A percentile compares a stretch with the other conserved stretches of the same genome.
These are phyloP conservation scores for Thermothielavioides terrestris DNA, from an alignment of 495 filamentous ascomycete genomes.

Conservation along the genomic window DNA sequence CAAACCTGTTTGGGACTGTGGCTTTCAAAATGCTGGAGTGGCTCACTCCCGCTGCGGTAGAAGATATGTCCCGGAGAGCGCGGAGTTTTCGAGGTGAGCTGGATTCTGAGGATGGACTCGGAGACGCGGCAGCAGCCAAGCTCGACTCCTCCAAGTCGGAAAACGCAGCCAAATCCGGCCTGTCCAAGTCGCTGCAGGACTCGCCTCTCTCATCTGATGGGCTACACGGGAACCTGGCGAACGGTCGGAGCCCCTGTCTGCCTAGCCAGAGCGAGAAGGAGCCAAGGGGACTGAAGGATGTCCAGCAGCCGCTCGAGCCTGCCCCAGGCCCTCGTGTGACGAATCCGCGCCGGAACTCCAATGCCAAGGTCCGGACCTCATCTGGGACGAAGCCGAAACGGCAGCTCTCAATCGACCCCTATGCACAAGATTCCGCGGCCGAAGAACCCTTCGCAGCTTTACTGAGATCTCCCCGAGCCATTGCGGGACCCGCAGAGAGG, in stretches of 20 bases:
- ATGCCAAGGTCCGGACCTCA: constrained; percentile 33
- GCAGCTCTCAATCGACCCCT: constrained; percentile 33
- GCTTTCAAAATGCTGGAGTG: constrained; percentile 74
- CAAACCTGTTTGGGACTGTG: constrained; percentile 70
- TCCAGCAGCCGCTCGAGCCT: constrained; percentile 10
- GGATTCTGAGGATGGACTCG: neutral
- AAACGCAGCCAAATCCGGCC: neutral
- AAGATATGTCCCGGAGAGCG: constrained; percentile 31
- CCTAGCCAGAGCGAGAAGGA: constrained; percentile 3
- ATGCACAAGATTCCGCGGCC: constrained; percentile 15
- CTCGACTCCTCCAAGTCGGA: constrained; percentile 1
- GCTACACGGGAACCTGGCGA: neutral
- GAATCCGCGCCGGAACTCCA: constrained; percentile 36
- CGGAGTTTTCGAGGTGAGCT: constrained; percentile 8
- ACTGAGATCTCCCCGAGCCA: constrained; percentile 27
- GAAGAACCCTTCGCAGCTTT: constrained; percentile 25
- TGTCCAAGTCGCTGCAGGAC: neutral
- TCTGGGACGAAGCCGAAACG: constrained; percentile 30
- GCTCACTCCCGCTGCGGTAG: constrained; percentile 50
- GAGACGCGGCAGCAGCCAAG: neutral
- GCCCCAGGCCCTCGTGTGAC: constrained; percentile 9
- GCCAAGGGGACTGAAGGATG: constrained; percentile 2
- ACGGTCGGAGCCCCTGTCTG: neutral
- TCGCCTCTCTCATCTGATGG: neutral
- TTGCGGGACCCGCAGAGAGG: constrained; percentile 25